These are phyloP conservation scores for Hapsidospora chrysogenum DNA, from an alignment of 495 filamentous ascomycete genomes.

Conservation along the genomic window DNA sequence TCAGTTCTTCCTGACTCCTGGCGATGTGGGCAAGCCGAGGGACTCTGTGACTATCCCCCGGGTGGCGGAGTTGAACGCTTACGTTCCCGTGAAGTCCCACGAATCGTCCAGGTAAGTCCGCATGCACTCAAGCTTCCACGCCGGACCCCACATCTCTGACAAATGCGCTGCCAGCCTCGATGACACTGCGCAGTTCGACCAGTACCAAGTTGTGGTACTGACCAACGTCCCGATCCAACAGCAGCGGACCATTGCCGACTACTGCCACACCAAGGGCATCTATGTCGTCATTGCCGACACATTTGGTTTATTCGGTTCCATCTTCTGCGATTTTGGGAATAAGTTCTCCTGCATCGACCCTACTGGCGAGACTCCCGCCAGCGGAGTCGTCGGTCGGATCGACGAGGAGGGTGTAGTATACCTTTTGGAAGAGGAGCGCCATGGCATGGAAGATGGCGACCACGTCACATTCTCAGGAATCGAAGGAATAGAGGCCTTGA, in stretches of 20 bases:
- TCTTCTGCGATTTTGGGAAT: conserved; percentile 96
- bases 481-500: conserved; percentile 82
- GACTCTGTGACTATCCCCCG: conserved; percentile 73
- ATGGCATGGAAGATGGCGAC: conserved; percentile 92
- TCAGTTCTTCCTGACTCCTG: conserved; percentile 83
- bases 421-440: conserved; percentile 85
- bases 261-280: conserved; percentile 83
- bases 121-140: not conserved
- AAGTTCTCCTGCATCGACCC: conserved; percentile 80
- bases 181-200: conserved; percentile 56
- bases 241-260: conserved; percentile 72
- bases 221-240: conserved; percentile 66
- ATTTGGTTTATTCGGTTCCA: conserved; percentile 82
- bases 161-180: conserved; percentile 27
- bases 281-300: conserved; percentile 77
- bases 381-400: conserved; percentile 80
- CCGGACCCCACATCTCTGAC: conserved; percentile 8
- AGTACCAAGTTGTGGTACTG: conserved; percentile 83
- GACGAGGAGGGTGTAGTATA: conserved; percentile 81
- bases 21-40: conserved; percentile 85
- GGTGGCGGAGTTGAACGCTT: conserved; percentile 89
- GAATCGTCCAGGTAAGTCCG: conserved; percentile 26
- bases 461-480: conserved; percentile 89
- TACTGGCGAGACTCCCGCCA: conserved; percentile 76
- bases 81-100: conserved; percentile 74